phyloP scores from a whole-genome alignment of 192 early-diverging fungal genomes.

The Podila clonocystis region DNA sequence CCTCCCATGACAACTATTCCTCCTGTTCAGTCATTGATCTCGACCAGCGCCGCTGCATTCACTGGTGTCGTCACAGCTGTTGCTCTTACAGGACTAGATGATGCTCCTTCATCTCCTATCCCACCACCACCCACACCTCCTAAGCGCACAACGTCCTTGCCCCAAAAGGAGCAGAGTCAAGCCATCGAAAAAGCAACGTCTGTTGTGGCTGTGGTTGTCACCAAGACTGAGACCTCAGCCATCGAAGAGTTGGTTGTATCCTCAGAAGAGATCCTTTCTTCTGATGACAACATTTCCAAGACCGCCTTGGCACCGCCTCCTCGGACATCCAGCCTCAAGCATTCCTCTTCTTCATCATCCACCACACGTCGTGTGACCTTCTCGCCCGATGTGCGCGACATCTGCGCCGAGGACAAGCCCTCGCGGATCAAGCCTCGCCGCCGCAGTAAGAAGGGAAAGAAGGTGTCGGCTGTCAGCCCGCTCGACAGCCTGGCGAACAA shows the following conservation, averaged over 20 bases:
- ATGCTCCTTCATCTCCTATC: neutral
- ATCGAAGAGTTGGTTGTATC: constrained; percentile 4
- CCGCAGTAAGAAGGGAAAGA: neutral
- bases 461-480: constrained; percentile 1
- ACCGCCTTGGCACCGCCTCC: neutral
- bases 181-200: neutral
- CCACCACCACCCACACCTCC: neutral
- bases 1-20: neutral
- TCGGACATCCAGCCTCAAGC: constrained; percentile 10
- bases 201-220: neutral
- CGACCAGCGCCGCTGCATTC: neutral
- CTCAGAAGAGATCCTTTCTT: neutral
- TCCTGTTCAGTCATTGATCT: neutral
- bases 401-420: constrained; percentile 2
- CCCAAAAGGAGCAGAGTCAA: neutral
- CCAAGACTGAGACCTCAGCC: neutral
- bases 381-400: constrained; percentile 38
- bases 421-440: neutral
- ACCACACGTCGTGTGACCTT: constrained; percentile 31
- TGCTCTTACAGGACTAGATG: neutral
- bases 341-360: constrained; percentile 3
- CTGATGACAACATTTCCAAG: neutral
- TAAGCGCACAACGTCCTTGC: neutral
- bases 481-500: constrained; percentile 10
- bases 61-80: neutral